Evolutionary conservation across 805 yeast species (phyloP), one percentile per base, ranked within the genome.

Genomic region (Cyberlindnera mycetangii): DNA sequence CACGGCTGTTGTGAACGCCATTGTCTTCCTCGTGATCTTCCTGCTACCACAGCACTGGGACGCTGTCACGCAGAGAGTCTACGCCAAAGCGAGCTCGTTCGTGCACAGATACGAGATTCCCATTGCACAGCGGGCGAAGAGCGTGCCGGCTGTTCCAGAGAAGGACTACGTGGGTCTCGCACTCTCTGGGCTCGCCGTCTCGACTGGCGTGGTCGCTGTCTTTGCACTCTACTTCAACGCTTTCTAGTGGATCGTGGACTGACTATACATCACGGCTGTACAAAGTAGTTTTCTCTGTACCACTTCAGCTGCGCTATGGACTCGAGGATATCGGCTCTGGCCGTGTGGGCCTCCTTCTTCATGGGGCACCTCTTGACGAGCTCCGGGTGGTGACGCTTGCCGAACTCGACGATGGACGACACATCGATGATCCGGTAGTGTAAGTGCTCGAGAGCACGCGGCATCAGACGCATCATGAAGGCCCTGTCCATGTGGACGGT

Each of bases 341-440:
- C 99, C 0, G 98, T 92, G 64, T 93, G 99, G 1, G 75, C 74
- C 17, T 76, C 72, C 39, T 66, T 67, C 65, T 95, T 93, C 31
- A 64, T 70, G 6, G 92, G 98, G 53, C 67, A 70, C 44, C 55
- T 59, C 46, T 62, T 62, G 66, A 83, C 71, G 39, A 89, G 65
- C 4, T 63, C 67, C 1, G 86, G 85, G 61, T 88, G 88, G 59
- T 85, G 90, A 56, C 98, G 79, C 37, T 67, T 70, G 1, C 90
- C 84, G 14, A 89, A 66, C 64, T 93, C 99, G 75, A 81, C 78
- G 37, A 93, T 68, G 1, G 89, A 71, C n/a, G 95, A 83, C 14
- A 93, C 99, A 59, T 93, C 99, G 32, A 93, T 76, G 32, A 90
- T 73, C 43, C 99, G 75, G 61, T 93, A 93, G 60, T 76, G 81